A percentile compares a stretch with the other conserved stretches of the same genome.
phyloP scores from a whole-genome alignment of 1,284 basidiomycete species.

The Spongispora temasekensis region DNA sequence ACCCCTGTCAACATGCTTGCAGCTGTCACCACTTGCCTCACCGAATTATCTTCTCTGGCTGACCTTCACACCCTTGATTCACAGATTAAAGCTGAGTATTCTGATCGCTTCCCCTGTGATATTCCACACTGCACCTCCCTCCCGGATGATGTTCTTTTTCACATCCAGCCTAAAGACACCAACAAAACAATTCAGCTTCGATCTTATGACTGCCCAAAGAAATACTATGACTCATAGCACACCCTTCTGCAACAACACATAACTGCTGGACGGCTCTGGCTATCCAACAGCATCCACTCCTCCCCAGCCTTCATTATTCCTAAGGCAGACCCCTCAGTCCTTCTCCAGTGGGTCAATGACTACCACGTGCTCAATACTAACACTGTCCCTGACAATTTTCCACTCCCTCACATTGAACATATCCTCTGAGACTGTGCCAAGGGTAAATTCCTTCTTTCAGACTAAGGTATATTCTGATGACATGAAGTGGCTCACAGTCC shows the following conservation, averaged over 20 bases:
- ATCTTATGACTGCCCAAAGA: constrained; percentile 28
- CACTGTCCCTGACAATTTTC: constrained; percentile 18
- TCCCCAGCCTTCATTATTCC: constrained; percentile 13
- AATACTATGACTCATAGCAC: constrained; percentile 30
- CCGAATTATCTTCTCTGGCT: too few species aligned
- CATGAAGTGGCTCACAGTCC: constrained; percentile 9
- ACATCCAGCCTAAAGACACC: too few species aligned
- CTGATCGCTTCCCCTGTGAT: too few species aligned
- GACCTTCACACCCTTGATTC: too few species aligned
- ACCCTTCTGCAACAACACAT: constrained; percentile 30
- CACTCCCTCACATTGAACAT: neutral
- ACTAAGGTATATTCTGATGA: constrained; percentile 35
- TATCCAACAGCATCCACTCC: neutral
- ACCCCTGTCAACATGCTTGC: too few species aligned
- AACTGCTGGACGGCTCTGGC: neutral
- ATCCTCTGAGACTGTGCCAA: neutral
- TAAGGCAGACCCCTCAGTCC: constrained; percentile 6
- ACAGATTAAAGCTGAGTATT: too few species aligned
- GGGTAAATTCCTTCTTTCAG: constrained; percentile 34
- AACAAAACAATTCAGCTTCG: too few species aligned
- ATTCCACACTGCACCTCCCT: too few species aligned
- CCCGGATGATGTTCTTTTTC: too few species aligned
- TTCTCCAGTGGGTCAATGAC: constrained; percentile 22
- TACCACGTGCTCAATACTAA: constrained; percentile 22
- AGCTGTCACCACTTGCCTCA: too few species aligned